Evolutionary conservation across 495 filamentous ascomycete genomes (phyloP), one percentile per base, ranked within the genome.

Genomic region (Talaromyces borbonicus): DNA sequence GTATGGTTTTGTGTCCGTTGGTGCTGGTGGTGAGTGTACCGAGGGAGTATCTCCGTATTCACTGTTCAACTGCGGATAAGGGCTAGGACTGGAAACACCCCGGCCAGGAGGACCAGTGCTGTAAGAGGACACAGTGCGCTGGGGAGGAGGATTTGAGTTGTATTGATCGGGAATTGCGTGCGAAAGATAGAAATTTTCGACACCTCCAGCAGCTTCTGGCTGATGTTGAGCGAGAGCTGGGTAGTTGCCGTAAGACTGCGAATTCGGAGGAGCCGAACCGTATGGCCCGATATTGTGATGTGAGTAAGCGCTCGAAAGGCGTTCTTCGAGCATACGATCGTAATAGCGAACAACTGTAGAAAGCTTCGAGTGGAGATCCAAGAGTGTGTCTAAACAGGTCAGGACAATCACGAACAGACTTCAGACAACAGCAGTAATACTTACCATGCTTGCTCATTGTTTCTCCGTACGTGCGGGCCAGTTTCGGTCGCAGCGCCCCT

Each of bases 361-460:
- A 7, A 98, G 71, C 64, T 98, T 98, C 25, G 87, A 80, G 63
- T 98, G 93, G 3, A 98, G 68, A 56, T 98, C 92, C 33, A 96
- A 79, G 8, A 98, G 73, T 1, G 92, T 90, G 58, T 98, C 77
- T 79, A 51, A 29, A 50, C n/a, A 42, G 16, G 50, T 73, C 49
- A 73, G 61, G 20, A 22, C n/a, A n/a, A n/a, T n/a, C n/a, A 41
- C 19, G 4, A 16, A 41, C 8, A 47, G 48, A 8, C 4, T 49
- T 24, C 12, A 16, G 2, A 1, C 2, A 26, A 35, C 6, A 30
- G 19, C 47, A 49, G 20, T 30, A 15, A 18, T 24, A 70, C 79
- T 58, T 70, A 87, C 89, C 90, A 61, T 97, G 92, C 64, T 97
- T 98, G 75, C 90, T 97, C 92, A 97, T 97, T 1, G 92, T 97